phyloP scores from a whole-genome alignment of 108 stramenopile genomes.

The Nitzschia putrida region DNA sequence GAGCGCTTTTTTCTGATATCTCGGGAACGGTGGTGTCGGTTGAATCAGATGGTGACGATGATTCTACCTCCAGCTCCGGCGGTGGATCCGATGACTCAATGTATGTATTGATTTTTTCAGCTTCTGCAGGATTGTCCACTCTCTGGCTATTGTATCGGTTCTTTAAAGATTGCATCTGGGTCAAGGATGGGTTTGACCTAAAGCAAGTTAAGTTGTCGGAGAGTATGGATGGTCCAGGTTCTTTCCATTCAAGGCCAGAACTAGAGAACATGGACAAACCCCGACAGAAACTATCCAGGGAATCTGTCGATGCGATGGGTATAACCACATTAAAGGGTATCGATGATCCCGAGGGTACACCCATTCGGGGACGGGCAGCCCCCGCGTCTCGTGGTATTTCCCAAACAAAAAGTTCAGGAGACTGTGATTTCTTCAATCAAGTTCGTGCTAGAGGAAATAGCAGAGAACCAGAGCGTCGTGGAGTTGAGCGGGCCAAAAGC shows the following conservation, averaged over 20 bases:
- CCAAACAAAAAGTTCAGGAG: constrained; percentile 1
- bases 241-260: constrained; percentile 1
- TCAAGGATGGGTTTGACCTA: constrained; percentile 8
- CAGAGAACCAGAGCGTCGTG: not conserved
- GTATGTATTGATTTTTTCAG: constrained; percentile 7
- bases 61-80: not conserved
- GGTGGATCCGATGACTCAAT: constrained; percentile 1
- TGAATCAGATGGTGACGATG: not conserved
- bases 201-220: constrained; percentile 12
- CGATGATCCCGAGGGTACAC: not conserved
- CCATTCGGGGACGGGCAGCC: constrained; percentile 1
- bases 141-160: constrained; percentile 16
- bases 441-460: not conserved
- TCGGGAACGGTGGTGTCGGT: constrained; percentile 3
- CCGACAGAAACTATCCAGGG: not conserved
- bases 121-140: not conserved
- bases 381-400: not conserved
- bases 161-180: constrained; percentile 13
- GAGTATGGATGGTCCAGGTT: not conserved
- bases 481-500: not conserved
- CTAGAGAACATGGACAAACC: constrained; percentile 20
- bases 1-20: constrained; percentile 1
- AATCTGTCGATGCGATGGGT: not conserved
- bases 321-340: not conserved
- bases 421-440: not conserved